A percentile compares a stretch with the other conserved stretches of the same genome.
These are phyloP conservation scores for Lipomyces spencermartinsiae DNA, from an alignment of 805 yeast genomes.

Conservation along the genomic window DNA sequence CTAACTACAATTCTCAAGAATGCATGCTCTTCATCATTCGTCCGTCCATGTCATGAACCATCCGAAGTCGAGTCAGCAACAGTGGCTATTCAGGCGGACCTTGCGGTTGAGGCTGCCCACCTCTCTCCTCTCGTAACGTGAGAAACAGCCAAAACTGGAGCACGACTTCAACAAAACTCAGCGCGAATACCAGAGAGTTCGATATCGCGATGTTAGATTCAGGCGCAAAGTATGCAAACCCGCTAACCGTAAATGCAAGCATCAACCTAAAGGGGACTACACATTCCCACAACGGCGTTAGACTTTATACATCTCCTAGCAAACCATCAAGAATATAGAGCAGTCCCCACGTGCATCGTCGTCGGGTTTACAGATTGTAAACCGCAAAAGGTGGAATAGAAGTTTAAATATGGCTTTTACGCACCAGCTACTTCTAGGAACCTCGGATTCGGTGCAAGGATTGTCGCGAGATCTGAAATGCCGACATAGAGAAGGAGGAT, in stretches of 20 bases:
- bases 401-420: background rate
- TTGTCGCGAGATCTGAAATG: slow-evolving; percentile 29
- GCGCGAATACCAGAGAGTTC: slow-evolving; percentile 34
- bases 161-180: slow-evolving; percentile 36
- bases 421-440: slow-evolving; percentile 33
- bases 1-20: too few species aligned
- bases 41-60: background rate
- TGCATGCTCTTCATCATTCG: background rate
- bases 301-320: slow-evolving; percentile 16
- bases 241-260: slow-evolving; percentile 34
- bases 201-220: slow-evolving; percentile 29
- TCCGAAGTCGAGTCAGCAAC: background rate
- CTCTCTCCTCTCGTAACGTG: slow-evolving; percentile 37
- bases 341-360: background rate
- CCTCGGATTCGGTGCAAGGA: slow-evolving; percentile 14
- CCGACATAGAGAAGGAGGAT: slow-evolving; percentile 28
- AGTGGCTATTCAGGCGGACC: background rate
- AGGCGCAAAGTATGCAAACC: slow-evolving; percentile 29
- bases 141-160: slow-evolving; percentile 38
- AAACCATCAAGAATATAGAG: background rate
- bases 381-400: background rate
- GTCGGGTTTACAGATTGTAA: background rate
- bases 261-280: slow-evolving; percentile 37
- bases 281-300: background rate
- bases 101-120: background rate